Base-by-base conservation (phyloP, 2,329 filamentous ascomycete genomes). In the Cladosporium sp. region DNA sequence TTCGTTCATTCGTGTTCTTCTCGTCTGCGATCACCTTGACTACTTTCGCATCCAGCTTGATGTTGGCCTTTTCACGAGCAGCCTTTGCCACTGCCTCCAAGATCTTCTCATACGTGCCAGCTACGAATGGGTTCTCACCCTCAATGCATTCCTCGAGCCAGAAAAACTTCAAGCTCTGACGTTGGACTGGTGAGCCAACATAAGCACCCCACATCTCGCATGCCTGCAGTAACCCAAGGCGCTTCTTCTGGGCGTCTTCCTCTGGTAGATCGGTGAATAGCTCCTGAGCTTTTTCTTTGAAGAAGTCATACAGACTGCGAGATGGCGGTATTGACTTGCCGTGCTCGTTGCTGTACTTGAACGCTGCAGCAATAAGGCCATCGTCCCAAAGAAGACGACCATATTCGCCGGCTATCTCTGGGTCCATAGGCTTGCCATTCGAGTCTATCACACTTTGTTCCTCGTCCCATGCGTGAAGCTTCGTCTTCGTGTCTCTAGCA, bases 131-230 rank as follows among this genome's bases (percentile, higher is more conserved):
- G 64, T 86, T 86, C 67, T 82, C 83, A 45, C 87, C 88, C 67
- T 90, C 87, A 53, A 91, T 85, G 62, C 86, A 89, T 71, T 91
- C 87, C 68, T 91, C 88, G 4, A 91, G 69, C 86, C 87, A 90
- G 69, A 90, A 89, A 73, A 84, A 91, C 73, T 86, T 89, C 32
- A 91, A 75, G 64, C 86, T 90, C 69, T 91, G 88, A 24, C 68
- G 80, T 53, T 78, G 73, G 8, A 89, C 76, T 0, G 83, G 80
- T 58, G 81, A 86, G 13, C 88, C 88, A 5, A 90, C 80, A 67
- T 89, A 91, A 0, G 82, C 82, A 2, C 88, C 88, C 86, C 88
- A 90, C 65, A 84, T 78, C 63, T 87, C 82, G 3, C 83, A 82
- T 65, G 83, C 76, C 40, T 83, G 75, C 5, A 85, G 66, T 34